These are phyloP conservation scores for Tuber borchii DNA, from an alignment of 495 filamentous ascomycete species.

Conservation along the genomic window DNA sequence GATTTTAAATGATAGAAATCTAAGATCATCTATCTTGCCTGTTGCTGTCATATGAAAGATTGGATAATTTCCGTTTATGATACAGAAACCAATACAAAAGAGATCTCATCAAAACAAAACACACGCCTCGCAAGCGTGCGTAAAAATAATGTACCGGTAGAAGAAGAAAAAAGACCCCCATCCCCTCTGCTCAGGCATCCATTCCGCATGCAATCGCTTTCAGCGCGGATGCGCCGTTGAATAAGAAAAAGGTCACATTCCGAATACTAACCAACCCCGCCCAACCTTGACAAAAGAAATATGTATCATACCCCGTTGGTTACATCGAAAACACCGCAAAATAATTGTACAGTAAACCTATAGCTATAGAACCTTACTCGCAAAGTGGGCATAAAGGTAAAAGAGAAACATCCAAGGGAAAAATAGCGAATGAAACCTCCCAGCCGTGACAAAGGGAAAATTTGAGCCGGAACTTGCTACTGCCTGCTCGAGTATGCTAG, in stretches of 20 bases:
- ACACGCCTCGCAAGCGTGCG: background rate
- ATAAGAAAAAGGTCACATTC: background rate
- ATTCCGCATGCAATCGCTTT: background rate
- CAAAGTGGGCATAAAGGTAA: background rate
- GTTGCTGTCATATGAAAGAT: background rate
- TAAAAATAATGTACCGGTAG: background rate
- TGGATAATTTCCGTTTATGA: constrained; percentile 3
- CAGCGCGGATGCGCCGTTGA: background rate
- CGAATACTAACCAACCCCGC: background rate
- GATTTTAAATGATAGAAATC: background rate
- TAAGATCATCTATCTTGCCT: background rate
- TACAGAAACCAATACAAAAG: constrained; percentile 1
- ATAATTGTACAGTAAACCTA: background rate
- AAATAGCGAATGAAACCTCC: constrained; percentile 15
- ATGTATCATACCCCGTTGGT: background rate
- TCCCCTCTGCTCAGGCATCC: background rate
- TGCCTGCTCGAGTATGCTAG: background rate
- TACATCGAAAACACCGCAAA: constrained; percentile 1
- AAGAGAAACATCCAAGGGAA: background rate
- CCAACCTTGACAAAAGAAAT: constrained; percentile 22
- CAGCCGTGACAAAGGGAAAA: constrained; percentile 16
- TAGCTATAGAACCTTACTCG: background rate
- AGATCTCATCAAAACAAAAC: background rate
- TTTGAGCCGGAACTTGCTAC: background rate
- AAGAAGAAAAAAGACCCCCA: background rate